Evolutionary conservation across 352 stramenopile genomes (phyloP).

Genomic region (Phytophthora sojae): DNA sequence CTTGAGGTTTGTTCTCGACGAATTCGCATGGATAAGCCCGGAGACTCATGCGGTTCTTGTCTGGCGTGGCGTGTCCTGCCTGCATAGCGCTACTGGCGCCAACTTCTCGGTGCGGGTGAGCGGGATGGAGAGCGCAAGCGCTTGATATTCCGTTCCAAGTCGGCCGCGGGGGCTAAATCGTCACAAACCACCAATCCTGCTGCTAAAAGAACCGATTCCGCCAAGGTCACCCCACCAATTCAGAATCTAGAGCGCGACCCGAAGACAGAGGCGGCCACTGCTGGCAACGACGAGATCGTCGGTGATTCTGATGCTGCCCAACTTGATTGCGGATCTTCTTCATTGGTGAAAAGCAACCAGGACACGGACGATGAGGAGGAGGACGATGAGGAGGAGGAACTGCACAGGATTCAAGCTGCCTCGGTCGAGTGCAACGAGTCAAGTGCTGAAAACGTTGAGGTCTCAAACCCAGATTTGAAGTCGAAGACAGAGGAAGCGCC

Average conservation of each 20-base stretch:
- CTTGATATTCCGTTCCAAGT: slow-evolving; percentile 39
- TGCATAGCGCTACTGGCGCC: slow-evolving; percentile 48
- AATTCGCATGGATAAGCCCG: neutral
- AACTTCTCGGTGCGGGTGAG: slow-evolving; percentile 42
- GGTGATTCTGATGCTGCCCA: neutral
- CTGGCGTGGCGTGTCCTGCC: slow-evolving; percentile 5
- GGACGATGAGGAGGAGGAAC: slow-evolving; percentile 10
- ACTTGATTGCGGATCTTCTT: slow-evolving; percentile 27
- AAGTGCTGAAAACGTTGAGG: slow-evolving; percentile 1
- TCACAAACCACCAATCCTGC: slow-evolving; percentile 5
- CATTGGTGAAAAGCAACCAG: slow-evolving; percentile 26
- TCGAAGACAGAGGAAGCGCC: slow-evolving; percentile 11
- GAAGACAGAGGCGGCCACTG: slow-evolving; percentile 18
- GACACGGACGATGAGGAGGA: slow-evolving; percentile 18
- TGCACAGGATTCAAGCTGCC: slow-evolving; percentile 19
- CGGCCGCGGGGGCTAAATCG: slow-evolving; percentile 23
- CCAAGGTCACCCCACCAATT: slow-evolving; percentile 20
- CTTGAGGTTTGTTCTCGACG: slow-evolving; percentile 49
- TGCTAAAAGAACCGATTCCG: slow-evolving; percentile 12
- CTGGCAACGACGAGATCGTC: slow-evolving; percentile 1
- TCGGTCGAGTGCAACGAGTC: neutral
- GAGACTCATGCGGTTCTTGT: slow-evolving; percentile 1
- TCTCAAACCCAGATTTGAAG: slow-evolving; percentile 14
- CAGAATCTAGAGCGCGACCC: slow-evolving; percentile 31
- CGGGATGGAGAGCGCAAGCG: slow-evolving; percentile 11